Percentiles rank a stretch among this genome's conserved stretches.
These are phyloP conservation scores for Usnea hakonensis DNA, from an alignment of 495 filamentous ascomycete genomes.

Conservation along the genomic window DNA sequence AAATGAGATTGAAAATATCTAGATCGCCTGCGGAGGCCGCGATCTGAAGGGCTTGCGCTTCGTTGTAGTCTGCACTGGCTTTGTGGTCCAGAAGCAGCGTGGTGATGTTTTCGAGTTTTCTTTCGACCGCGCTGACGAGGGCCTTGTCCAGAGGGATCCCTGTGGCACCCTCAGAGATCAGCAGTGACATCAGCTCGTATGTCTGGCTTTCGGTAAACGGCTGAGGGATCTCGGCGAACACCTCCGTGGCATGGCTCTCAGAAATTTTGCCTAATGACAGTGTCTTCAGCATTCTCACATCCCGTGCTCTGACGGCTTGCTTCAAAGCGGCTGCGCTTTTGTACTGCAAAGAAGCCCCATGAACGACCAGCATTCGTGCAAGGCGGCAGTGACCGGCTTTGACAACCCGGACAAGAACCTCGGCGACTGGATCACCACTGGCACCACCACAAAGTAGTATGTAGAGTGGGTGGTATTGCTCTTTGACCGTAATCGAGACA, in stretches of 20 bases:
- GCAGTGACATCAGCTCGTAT: conserved; percentile 9
- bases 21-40: conserved; percentile 13
- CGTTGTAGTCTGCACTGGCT: conserved; percentile 14
- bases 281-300: conserved; percentile 8
- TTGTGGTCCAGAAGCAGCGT: conserved; percentile 18
- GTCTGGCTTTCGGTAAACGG: conserved; percentile 8
- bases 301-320: conserved; percentile 4
- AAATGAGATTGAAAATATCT: conserved; percentile 6
- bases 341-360: conserved; percentile 11
- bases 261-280: conserved; percentile 7
- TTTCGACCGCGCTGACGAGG: conserved; percentile 14
- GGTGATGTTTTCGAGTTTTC: not conserved
- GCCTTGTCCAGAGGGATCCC: conserved; percentile 14
- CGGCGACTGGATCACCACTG: conserved; percentile 8
- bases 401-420: conserved; percentile 13
- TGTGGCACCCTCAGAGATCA: conserved; percentile 17
- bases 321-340: conserved; percentile 12
- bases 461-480: conserved; percentile 16
- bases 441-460: conserved; percentile 18
- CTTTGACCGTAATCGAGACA: conserved; percentile 3
- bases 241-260: not conserved
- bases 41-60: conserved; percentile 16
- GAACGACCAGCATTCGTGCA: conserved; percentile 14
- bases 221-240: conserved; percentile 13
- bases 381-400: conserved; percentile 13